Evolutionary conservation across 2,329 filamentous ascomycete genomes (phyloP).

Genomic region (Ophiocordyceps australis): DNA sequence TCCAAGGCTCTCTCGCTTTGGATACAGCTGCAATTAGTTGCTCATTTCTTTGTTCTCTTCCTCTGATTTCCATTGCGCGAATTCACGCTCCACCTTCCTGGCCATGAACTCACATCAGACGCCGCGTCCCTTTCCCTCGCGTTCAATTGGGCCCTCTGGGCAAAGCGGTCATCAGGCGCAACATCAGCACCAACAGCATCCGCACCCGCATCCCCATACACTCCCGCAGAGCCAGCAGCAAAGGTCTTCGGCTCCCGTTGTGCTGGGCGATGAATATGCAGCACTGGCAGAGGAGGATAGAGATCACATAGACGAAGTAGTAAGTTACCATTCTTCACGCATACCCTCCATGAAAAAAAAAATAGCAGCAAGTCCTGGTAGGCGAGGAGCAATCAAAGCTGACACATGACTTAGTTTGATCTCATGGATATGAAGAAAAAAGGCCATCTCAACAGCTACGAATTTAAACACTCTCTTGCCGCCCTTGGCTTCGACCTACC

Average conservation of each 20-base stretch:
- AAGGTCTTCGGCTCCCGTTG: slow-evolving; percentile 16
- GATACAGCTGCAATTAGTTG: background rate
- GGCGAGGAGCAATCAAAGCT: too few species aligned
- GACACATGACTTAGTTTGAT: slow-evolving; percentile 59
- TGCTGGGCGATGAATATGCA: slow-evolving; percentile 18
- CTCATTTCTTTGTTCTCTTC: background rate
- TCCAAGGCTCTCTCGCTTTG: background rate
- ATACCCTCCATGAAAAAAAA: too few species aligned
- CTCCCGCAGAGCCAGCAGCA: too few species aligned
- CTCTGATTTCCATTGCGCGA: too few species aligned
- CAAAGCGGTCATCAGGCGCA: too few species aligned
- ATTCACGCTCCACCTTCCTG: too few species aligned
- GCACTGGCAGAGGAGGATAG: slow-evolving; percentile 68
- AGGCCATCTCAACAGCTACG: slow-evolving; percentile 87
- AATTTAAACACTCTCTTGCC: slow-evolving; percentile 91
- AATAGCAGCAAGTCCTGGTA: too few species aligned
- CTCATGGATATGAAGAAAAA: slow-evolving; percentile 97
- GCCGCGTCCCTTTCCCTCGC: slow-evolving; percentile 16
- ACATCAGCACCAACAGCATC: too few species aligned
- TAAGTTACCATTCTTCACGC: too few species aligned
- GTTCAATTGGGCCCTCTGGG: too few species aligned
- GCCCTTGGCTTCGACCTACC: slow-evolving; percentile 86
- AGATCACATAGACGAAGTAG: slow-evolving; percentile 86
- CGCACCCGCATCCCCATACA: too few species aligned
- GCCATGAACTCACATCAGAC: slow-evolving; percentile 19